These are phyloP conservation scores for Fusarium sp. DNA, from an alignment of 2,329 filamentous ascomycete genomes.

Conservation along the genomic window DNA sequence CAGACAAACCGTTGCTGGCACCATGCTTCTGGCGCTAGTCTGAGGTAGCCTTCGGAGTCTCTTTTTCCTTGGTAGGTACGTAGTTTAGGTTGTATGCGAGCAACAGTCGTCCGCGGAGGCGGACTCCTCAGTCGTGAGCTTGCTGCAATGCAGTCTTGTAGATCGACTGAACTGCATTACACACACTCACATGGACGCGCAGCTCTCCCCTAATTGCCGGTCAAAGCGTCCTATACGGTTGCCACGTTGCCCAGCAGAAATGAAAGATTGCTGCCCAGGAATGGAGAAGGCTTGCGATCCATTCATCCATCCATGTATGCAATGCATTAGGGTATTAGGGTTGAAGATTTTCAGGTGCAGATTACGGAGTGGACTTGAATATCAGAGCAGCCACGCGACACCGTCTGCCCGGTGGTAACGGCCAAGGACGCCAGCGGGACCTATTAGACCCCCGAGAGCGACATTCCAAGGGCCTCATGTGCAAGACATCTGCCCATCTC, in stretches of 20 bases:
- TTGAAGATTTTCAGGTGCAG: constrained; percentile 18
- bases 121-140: not conserved
- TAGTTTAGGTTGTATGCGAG: not conserved
- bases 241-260: constrained; percentile 5
- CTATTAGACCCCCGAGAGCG: constrained; percentile 9
- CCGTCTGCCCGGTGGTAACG: not conserved
- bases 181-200: not conserved
- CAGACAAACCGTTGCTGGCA: constrained; percentile 13
- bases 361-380: constrained; percentile 3
- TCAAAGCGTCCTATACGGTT: constrained; percentile 7
- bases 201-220: not conserved
- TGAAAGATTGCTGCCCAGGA: not conserved
- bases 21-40: constrained; percentile 15
- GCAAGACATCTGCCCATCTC: constrained; percentile 16
- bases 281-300: not conserved
- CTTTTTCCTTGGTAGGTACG: not conserved
- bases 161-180: not conserved
- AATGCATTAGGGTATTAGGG: constrained; percentile 10
- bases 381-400: constrained; percentile 16
- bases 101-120: not conserved
- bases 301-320: not conserved
- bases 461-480: constrained; percentile 11
- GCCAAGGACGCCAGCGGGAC: not conserved
- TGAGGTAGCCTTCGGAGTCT: not conserved
- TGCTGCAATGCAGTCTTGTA: not conserved